Evolutionary conservation across 805 yeast genomes (phyloP).

Genomic region (Blastobotrys mokoenaii): DNA sequence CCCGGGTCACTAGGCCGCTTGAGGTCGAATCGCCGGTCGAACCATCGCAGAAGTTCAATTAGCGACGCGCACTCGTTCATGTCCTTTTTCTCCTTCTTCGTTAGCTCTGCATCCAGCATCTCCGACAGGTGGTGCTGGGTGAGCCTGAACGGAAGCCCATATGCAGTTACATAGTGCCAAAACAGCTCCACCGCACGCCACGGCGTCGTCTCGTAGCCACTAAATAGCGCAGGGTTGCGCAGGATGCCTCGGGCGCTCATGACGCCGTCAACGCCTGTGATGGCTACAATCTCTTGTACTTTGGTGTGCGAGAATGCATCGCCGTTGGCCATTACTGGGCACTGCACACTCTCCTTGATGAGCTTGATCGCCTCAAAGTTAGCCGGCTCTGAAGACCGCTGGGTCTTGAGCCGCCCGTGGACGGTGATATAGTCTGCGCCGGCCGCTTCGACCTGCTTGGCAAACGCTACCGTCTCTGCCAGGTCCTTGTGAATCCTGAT

Average conservation of each 20-base stretch:
- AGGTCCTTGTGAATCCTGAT: slow-evolving; percentile 79
- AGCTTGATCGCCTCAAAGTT: slow-evolving; percentile 71
- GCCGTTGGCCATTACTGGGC: slow-evolving; percentile 96
- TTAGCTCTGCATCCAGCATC: slow-evolving; percentile 59
- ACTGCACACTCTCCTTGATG: slow-evolving; percentile 44
- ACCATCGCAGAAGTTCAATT: slow-evolving; percentile 70
- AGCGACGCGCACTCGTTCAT: slow-evolving; percentile 55
- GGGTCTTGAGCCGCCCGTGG: slow-evolving; percentile 82
- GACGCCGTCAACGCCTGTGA: slow-evolving; percentile 80
- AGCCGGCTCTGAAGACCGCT: slow-evolving; percentile 78
- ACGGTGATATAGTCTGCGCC: slow-evolving; percentile 94
- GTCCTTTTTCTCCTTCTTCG: slow-evolving; percentile 42
- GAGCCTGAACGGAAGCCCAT: slow-evolving; percentile 78
- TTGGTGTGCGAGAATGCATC: slow-evolving; percentile 71
- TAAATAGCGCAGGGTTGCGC: slow-evolving; percentile 79
- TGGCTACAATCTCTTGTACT: slow-evolving; percentile 49
- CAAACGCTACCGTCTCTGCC: slow-evolving; percentile 64
- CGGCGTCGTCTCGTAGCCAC: slow-evolving; percentile 66
- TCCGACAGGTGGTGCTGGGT: slow-evolving; percentile 82
- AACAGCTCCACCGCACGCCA: slow-evolving; percentile 87
- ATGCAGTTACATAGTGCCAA: slow-evolving; percentile 67
- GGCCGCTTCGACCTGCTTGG: slow-evolving; percentile 63
- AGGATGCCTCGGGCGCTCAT: slow-evolving; percentile 93
- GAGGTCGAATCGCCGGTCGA: slow-evolving; percentile 61
- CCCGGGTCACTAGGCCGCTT: slow-evolving; percentile 60